Conservation (phyloP, 768 basidiomycete species). For the Hygrophorus pudorinus region DNA sequence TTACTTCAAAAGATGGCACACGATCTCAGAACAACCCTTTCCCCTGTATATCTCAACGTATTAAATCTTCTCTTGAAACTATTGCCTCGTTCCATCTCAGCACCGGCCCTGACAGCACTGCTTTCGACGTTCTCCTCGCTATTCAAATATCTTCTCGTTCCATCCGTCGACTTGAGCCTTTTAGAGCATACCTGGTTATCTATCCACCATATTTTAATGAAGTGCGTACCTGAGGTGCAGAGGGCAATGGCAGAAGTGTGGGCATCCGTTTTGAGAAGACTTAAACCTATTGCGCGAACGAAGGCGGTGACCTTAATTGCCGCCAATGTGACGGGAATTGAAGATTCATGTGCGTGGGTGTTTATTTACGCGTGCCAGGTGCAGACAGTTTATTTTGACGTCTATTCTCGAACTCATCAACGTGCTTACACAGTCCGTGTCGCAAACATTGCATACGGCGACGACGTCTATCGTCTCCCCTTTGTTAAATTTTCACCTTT, state of each 20-base stretch:
- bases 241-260: conserved; percentile 80
- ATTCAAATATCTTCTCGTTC: conserved; percentile 67
- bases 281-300: conserved; percentile 52
- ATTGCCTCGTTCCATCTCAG: conserved; percentile 48
- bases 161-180: conserved; percentile 41
- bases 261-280: conserved; percentile 65
- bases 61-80: conserved; percentile 46
- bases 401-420: conserved; percentile 4
- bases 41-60: conserved; percentile 49
- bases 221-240: conserved; percentile 63
- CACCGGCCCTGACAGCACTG: conserved; percentile 49
- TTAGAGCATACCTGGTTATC: conserved; percentile 52
- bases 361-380: conserved; percentile 77
- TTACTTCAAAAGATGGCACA: conserved; percentile 70
- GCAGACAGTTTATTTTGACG: not conserved
- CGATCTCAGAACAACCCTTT: conserved; percentile 71
- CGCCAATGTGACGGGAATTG: conserved; percentile 36
- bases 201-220: conserved; percentile 40
- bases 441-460: conserved; percentile 72
- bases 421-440: conserved; percentile 48
- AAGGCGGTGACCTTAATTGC: conserved; percentile 48
- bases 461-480: conserved; percentile 51
- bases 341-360: conserved; percentile 65
- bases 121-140: conserved; percentile 58
- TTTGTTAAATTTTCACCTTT: conserved; percentile 47